A percentile compares a stretch with the other conserved stretches of the same genome.
Conservation (phyloP, 2,329 filamentous ascomycete genomes). For the Fusarium sp. region DNA sequence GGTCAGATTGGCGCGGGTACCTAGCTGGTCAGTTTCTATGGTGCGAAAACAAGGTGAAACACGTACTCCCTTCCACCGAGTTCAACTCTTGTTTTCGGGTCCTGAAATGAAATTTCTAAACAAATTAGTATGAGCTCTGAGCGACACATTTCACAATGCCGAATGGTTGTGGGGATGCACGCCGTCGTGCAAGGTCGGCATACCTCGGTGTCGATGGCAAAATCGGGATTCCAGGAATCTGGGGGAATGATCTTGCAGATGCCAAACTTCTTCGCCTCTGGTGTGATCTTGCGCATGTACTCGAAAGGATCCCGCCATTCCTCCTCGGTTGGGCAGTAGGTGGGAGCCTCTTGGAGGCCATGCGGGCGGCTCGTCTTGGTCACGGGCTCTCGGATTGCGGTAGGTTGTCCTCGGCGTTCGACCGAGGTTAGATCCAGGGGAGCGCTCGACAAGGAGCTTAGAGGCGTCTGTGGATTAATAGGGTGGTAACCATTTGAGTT, state of each 20-base stretch:
- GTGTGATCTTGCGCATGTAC: conserved; percentile 91
- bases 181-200: conserved; percentile 23
- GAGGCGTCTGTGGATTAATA: conserved; percentile 60
- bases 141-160: not conserved
- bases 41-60: conserved; percentile 12
- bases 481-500: conserved; percentile 66
- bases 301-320: conserved; percentile 95
- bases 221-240: conserved; percentile 91
- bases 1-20: conserved; percentile 93
- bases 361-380: conserved; percentile 84
- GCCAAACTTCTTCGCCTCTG: conserved; percentile 87
- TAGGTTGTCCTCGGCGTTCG: conserved; percentile 87
- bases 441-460: conserved; percentile 66
- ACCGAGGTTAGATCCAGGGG: conserved; percentile 89
- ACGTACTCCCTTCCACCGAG: conserved; percentile 95
- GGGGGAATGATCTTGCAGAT: conserved; percentile 97
- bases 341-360: conserved; percentile 88
- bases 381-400: conserved; percentile 77
- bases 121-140: conserved; percentile 17
- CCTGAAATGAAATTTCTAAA: conserved; percentile 92
- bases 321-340: conserved; percentile 88
- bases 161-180: conserved; percentile 14
- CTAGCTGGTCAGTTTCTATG: conserved; percentile 60
- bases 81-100: conserved; percentile 97
- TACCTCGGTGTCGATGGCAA: conserved; percentile 97